Base-by-base conservation (phyloP, 805 yeast species). In the Candida lessepsii region DNA sequence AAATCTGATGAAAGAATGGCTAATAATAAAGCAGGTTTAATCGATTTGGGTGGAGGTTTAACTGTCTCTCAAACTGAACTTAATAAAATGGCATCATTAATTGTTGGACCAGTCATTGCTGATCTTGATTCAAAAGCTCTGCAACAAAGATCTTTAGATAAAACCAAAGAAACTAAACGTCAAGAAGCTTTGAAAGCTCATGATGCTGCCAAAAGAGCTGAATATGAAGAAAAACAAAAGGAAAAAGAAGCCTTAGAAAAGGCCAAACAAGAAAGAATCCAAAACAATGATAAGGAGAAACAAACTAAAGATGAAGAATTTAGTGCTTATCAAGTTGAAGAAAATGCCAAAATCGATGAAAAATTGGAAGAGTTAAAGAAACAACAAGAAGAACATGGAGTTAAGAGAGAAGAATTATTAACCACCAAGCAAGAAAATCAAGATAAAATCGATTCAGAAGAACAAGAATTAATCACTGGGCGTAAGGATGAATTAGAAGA, bases 31-130 rank as follows among this genome's bases (percentile, higher is more conserved):
- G 76, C 81, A 58, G 73, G 73, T 27, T 52, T 62, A 27, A 69
- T 88, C 52, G 73, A 87, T 54, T 65, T 91, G 47, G 99, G 99
- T 45, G 96, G 95, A 47, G 98, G 97, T 2, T 71, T 86, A 42
- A 77, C 74, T 54, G 78, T 91, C 75, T 71, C 85, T 28, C 83
- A 75, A 44, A 75, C 70, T 15, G 96, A 90, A 54, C 77, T 93
- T 46, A 83, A 86, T 48, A 74, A 74, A 37, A 76, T 91, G 67
- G 98, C 99, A 15, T 67, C 79, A 45, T 74, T 80, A 34, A 71
- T 86, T 54, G 96, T 93, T 42, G 73, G 76, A 49, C 99, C 99
- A 7, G 89, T 91, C 4, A 68, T 91, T 53, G 73, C 70, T 28
- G 90, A 87, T 60, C 78, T 91, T 53, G 71, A 76, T 51, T 63